Evolutionary conservation across 176 grass and related monocot genomes (phyloP), one percentile per base, ranked within the genome.

Genomic region (Typha latifolia): DNA sequence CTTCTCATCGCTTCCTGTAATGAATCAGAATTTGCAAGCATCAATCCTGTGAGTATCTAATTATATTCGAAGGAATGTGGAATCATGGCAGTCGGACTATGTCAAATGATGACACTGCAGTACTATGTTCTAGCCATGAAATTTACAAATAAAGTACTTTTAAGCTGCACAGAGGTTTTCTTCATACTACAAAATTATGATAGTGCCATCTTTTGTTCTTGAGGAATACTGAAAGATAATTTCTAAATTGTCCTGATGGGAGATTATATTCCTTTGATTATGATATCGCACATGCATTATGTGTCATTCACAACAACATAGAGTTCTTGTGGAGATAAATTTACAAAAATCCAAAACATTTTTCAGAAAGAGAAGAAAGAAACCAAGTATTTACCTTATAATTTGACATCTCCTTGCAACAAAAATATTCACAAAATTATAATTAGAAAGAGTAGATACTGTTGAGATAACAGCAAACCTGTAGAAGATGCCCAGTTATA

Each of bases 401-500:
- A 37, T 37, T 37, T 37, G 34, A 37, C 5, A 37, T 37, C 34
- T 34, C 3, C 32, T 37, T 37, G 34, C 7, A 7, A 37, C 4
- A 7, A 37, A 37, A 37, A 5, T 37, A 4, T 37, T 37, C 34
- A 6, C 34, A 6, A 6, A 37, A 6, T 37, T 6, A 37, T 37
- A 37, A 6, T 37, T 37, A 37, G 34, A 43, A 26, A 73, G 63
- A 73, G 12, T n/a, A 27, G 53, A 73, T 9, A 78, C 47, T 14
- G 34, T 47, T 9, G 49, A 71, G 27, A 15, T 71, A 27, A 66
- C 13, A 47, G 23, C 32, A 3, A 21, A 84, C 82, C 72, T 61
- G 82, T 6, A 59, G 78, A 92, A 19, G 93, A 78, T 57, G 90
- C 84, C 92, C 92, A 91, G 15, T 84, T 97, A 69, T 82, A 92